Conservation (phyloP, 352 stramenopile genomes). For the Phytopythium montanum region DNA sequence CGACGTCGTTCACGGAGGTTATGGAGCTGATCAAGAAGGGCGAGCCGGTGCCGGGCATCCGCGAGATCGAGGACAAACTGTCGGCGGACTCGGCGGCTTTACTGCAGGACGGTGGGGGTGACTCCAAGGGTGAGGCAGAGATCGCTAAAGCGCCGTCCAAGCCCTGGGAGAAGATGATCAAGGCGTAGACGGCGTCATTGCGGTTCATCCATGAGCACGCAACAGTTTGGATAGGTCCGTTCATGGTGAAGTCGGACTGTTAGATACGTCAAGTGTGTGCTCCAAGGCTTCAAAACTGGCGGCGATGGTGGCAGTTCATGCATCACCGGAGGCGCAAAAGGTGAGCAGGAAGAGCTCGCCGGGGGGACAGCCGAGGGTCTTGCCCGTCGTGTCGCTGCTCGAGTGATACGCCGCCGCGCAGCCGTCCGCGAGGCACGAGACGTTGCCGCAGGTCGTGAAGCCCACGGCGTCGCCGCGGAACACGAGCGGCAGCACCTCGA, state of each 20-base stretch:
- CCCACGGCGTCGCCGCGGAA: neutral
- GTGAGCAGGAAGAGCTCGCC: constrained; percentile 9
- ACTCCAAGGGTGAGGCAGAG: neutral
- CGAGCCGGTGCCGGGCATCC: constrained; percentile 65
- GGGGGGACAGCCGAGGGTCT: constrained; percentile 6
- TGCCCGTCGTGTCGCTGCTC: constrained; percentile 10
- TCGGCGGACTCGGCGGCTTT: constrained; percentile 47
- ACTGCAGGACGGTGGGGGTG: constrained; percentile 14
- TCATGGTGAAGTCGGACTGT: neutral
- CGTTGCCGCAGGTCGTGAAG: constrained; percentile 4
- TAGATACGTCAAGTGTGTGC: neutral
- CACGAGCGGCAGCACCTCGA: constrained; percentile 3
- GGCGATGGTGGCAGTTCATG: neutral
- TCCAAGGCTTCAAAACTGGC: neutral
- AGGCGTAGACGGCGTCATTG: constrained; percentile 9
- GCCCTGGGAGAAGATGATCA: constrained; percentile 40
- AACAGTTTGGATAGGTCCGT: neutral
- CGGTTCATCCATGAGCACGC: neutral
- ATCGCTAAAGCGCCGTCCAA: constrained; percentile 15
- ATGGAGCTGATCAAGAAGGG: constrained; percentile 75
- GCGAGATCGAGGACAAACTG: constrained; percentile 69
- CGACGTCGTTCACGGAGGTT: constrained; percentile 68
- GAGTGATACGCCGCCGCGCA: constrained; percentile 8
- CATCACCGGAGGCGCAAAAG: neutral
- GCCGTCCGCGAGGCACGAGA: constrained; percentile 1